Evolutionary conservation across 2,329 filamentous ascomycete genomes (phyloP), one percentile per base, ranked within the genome.

Genomic region (Fonsecaea pugnacius): DNA sequence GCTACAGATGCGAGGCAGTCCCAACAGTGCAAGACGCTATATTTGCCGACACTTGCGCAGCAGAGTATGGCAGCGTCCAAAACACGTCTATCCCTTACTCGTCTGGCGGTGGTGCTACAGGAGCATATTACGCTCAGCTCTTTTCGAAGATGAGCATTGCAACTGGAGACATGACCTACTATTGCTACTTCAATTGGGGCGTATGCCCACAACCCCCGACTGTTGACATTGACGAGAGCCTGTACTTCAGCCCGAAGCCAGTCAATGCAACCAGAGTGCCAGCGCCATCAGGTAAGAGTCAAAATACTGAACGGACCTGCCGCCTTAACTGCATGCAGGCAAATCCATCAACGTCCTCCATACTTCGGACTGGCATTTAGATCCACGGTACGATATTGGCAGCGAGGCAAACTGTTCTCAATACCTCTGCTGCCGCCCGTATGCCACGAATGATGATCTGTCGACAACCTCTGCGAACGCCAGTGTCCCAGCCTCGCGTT

Each of bases 301-400:
- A 10, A n/a, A 9, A 18, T 24, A 24, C 9, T 27, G 10, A 10
- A 4, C 9, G 2, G 24, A 14, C 24, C 14, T 9, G 12, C 9
- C 21, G 10, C 6, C 21, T 48, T 27, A 48, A 48, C 43, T 10
- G 12, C 43, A 12, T 27, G 43, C 21, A 56, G 53, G 32, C 4
- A 56, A 35, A 38, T 35, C 32, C 12, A 56, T 35, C 53, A 56
- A 38, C n/a, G 53, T 56, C 32, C 32, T 56, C n/a, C 53, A 56
- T 38, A 56, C 21, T 18, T 56, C 53, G 8, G 53, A 56, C 21
- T 56, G 53, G 35, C 53, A 56, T 38, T 16, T 56, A 18, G 53
- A 56, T 27, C 53, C 30, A 21, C 53, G 53, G 2, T 56, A 56
- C 21, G 53, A 56, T 38, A 40, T 56, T 40, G 53, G 53, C 16